Base-by-base conservation (phyloP, 2,329 filamentous ascomycete genomes). In the Aspergillus sp. region DNA sequence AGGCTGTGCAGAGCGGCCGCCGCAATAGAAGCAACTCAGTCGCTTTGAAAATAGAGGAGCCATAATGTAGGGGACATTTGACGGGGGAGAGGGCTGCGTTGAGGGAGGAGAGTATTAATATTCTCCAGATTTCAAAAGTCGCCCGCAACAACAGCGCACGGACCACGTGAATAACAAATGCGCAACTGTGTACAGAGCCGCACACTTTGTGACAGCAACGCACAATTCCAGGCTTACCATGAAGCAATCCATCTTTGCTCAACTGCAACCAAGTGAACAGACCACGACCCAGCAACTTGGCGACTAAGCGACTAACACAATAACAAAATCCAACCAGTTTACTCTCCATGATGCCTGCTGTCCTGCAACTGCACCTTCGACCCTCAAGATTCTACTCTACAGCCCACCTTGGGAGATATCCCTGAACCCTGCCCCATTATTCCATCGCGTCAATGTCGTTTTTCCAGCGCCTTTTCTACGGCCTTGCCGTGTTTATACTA, bases 11-110 rank as follows among this genome's bases (percentile, higher is more conserved):
- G 89, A 89, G 65, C 83, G 85, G 71, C 81, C 81, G 65, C 89
- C 89, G 74, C 93, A 96, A 75, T 93, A 96, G 79, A 96, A 93
- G 81, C 92, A 96, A 62, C 78, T 79, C 64, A 93, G 73, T 64
- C 76, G 74, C 66, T 74, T 77, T 44, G 70, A 67, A 53, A 79
- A 76, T 52, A 77, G 64, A 56, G 71, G 62, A 44, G 73, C 73
- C 76, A 79, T 80, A 47, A 64, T 69, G 48, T 56, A 57, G 55
- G 56, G 59, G 51, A 59, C 39, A 39, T 45, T 54, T 42, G 48
- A 43, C 47, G 57, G 30, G 18, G 30, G 30, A 39, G 26, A 53
- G 36, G 24, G 26, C 17, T 34, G 13, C 26, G 15, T 53, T 8
- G 65, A 62, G 59, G 61, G 65, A 64, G 56, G 62, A 66, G 62